These are phyloP conservation scores for Quercus robur DNA, from an alignment of 306 rosid genomes.

Conservation along the genomic window DNA sequence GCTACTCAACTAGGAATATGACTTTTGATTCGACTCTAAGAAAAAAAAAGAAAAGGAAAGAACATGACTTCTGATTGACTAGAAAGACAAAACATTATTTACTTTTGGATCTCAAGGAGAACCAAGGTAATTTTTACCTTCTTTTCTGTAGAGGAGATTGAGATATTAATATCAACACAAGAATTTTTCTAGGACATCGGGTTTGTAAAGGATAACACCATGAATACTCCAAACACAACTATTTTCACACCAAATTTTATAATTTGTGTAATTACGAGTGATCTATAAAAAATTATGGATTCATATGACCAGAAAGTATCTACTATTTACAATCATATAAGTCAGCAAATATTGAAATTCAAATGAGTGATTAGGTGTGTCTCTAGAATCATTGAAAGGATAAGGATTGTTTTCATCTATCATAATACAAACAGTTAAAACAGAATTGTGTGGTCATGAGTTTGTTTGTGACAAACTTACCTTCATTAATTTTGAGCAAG, in stretches of 20 bases:
- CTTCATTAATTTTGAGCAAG: not conserved
- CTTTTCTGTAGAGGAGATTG: not conserved
- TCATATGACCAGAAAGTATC: too few species aligned
- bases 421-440: not conserved
- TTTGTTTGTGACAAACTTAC: not conserved
- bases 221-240: too few species aligned
- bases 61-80: constrained; percentile 39
- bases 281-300: too few species aligned
- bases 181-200: not conserved
- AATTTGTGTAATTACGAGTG: too few species aligned
- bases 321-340: too few species aligned
- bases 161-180: not conserved
- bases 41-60: constrained; percentile 8
- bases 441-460: not conserved
- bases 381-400: not conserved
- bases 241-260: too few species aligned
- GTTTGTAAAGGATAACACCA: not conserved
- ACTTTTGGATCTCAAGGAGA: constrained; percentile 9
- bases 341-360: too few species aligned
- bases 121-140: not conserved
- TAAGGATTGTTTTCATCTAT: not conserved
- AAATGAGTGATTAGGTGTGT: too few species aligned
- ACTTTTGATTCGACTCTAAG: constrained; percentile 14
- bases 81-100: constrained; percentile 34
- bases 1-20: constrained; percentile 1